A percentile compares a stretch with the other conserved stretches of the same genome.
phyloP scores from a whole-genome alignment of 2,329 filamentous ascomycete species.

The Diplocarpon rosae region DNA sequence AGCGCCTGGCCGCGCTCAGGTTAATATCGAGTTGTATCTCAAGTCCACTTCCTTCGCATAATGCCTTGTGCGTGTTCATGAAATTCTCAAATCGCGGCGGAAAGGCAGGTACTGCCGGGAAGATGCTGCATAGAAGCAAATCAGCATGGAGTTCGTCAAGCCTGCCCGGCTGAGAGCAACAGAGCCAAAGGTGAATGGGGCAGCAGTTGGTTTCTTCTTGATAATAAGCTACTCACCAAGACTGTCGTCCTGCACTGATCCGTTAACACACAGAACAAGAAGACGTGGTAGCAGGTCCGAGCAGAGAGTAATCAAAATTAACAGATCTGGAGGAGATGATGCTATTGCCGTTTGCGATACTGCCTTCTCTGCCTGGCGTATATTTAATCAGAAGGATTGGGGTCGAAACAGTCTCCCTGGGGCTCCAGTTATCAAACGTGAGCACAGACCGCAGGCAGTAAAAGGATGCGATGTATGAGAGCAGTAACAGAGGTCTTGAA shows the following conservation, averaged over 20 bases:
- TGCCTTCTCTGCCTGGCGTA: background rate
- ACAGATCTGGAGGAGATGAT: conserved; percentile 6
- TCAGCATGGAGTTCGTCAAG: conserved; percentile 19
- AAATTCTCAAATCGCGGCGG: conserved; percentile 3
- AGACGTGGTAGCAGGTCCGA: conserved; percentile 5
- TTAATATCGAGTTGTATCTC: conserved; percentile 20
- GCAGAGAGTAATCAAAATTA: background rate
- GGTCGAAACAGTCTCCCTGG: conserved; percentile 17
- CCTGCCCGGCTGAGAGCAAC: conserved; percentile 16
- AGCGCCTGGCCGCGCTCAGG: conserved; percentile 17
- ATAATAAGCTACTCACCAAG: conserved; percentile 7
- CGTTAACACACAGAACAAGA: background rate
- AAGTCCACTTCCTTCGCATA: conserved; percentile 19
- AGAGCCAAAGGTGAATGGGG: background rate
- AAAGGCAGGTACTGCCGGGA: conserved; percentile 6
- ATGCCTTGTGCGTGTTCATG: conserved; percentile 18
- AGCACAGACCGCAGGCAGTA: conserved; percentile 5
- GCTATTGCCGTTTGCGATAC: conserved; percentile 14
- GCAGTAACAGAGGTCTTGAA: background rate
- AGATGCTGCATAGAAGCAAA: conserved; percentile 12
- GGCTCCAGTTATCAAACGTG: conserved; percentile 16
- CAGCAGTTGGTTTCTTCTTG: conserved; percentile 2
- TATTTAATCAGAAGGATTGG: conserved; percentile 5
- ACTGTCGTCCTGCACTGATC: conserved; percentile 2
- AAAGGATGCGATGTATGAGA: background rate